These are phyloP conservation scores for Laetiporus sulphureus DNA, from an alignment of 1,284 basidiomycete genomes.

Conservation along the genomic window DNA sequence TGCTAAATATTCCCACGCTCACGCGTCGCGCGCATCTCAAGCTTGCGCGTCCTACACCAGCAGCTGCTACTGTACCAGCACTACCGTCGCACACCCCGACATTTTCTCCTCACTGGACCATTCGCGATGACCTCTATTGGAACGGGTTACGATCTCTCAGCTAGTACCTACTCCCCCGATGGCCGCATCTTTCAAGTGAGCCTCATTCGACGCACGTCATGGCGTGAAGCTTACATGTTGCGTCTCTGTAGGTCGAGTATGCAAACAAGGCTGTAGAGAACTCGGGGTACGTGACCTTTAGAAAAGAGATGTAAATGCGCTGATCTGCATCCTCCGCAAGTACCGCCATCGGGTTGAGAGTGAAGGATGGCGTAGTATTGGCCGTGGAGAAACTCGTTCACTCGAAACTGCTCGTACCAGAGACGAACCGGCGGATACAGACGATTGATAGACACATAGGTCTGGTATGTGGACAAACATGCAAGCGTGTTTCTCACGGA, in stretches of 20 bases:
- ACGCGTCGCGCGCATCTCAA: slow-evolving; percentile 23
- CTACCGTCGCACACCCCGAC: slow-evolving; percentile 3
- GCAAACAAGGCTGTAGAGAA: slow-evolving; percentile 98
- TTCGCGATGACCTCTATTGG: slow-evolving; percentile 90
- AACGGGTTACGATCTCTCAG: slow-evolving; percentile 97
- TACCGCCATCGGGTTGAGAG: slow-evolving; percentile 86
- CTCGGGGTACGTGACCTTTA: slow-evolving; percentile 61
- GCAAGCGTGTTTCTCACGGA: not conserved
- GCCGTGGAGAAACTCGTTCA: slow-evolving; percentile 98
- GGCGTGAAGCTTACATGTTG: slow-evolving; percentile 5
- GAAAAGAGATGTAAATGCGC: not conserved
- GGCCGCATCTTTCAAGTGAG: slow-evolving; percentile 94
- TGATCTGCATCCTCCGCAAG: slow-evolving; percentile 32
- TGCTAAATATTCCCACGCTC: slow-evolving; percentile 25
- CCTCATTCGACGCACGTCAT: slow-evolving; percentile 13
- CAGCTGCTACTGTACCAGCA: slow-evolving; percentile 3
- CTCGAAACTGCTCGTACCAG: slow-evolving; percentile 93
- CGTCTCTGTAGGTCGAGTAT: slow-evolving; percentile 78
- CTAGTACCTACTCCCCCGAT: slow-evolving; percentile 98
- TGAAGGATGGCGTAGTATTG: slow-evolving; percentile 90
- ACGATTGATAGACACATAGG: slow-evolving; percentile 93
- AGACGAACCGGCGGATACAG: slow-evolving; percentile 89
- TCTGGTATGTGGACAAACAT: slow-evolving; percentile 42
- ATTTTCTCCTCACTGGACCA: slow-evolving; percentile 3
- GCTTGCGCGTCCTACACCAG: slow-evolving; percentile 30